phyloP scores from a whole-genome alignment of 2,329 filamentous ascomycete genomes.

The Cladosporium sp. region DNA sequence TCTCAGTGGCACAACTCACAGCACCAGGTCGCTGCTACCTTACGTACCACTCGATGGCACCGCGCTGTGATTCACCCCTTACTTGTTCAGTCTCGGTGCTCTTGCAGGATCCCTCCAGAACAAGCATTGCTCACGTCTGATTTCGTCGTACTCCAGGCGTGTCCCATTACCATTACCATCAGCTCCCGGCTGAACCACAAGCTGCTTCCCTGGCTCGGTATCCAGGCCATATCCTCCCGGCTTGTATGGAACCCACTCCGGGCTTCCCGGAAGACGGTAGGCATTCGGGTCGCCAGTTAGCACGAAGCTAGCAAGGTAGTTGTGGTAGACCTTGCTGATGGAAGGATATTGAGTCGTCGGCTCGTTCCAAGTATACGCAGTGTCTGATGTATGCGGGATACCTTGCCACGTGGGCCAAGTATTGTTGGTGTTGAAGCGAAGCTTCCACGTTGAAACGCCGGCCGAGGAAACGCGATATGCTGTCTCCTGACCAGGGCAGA shows the following conservation, averaged over 20 bases:
- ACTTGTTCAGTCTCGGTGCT: conserved; percentile 9
- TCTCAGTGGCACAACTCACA: too few relatives aligned
- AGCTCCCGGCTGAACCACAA: conserved; percentile 7
- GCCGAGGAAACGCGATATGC: conserved; percentile 38
- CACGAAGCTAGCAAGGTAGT: conserved; percentile 73
- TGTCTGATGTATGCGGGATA: conserved; percentile 10
- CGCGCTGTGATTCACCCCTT: not conserved
- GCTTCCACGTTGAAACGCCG: conserved; percentile 8
- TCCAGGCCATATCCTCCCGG: conserved; percentile 1
- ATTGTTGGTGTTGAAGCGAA: conserved; percentile 12
- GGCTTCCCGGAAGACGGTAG: conserved; percentile 42
- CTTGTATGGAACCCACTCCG: conserved; percentile 42
- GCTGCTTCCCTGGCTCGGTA: not conserved
- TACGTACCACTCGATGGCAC: too few relatives aligned
- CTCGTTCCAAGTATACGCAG: conserved; percentile 7
- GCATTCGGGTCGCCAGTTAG: conserved; percentile 62
- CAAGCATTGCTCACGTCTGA: conserved; percentile 7
- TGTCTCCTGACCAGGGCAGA: conserved; percentile 60
- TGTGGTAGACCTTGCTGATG: conserved; percentile 22
- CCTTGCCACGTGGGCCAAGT: conserved; percentile 6
- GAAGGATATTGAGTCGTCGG: not conserved
- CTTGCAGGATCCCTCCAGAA: conserved; percentile 12
- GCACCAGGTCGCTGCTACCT: too few relatives aligned
- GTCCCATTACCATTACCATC: not conserved
- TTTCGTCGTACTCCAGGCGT: not conserved